phyloP scores from a whole-genome alignment of 2,329 filamentous ascomycete species.

The Aureobasidium sp. region DNA sequence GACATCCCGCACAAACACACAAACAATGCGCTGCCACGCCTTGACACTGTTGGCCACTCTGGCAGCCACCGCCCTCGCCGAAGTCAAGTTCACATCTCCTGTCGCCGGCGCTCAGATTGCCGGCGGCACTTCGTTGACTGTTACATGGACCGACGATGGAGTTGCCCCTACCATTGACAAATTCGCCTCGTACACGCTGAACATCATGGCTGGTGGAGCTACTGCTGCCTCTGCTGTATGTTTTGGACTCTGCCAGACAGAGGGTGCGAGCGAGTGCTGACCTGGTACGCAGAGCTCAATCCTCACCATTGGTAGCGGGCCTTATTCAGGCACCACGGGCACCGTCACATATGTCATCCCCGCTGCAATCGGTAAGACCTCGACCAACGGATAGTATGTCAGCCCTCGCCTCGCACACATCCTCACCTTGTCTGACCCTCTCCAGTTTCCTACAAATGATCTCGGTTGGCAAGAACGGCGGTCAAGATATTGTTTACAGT shows the following conservation, averaged over 20 bases:
- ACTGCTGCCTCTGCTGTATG: conserved; percentile 41
- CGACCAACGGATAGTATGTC: conserved; percentile 13
- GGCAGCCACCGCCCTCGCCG: conserved; percentile 36
- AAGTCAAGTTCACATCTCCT: conserved; percentile 49
- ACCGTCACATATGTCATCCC: background rate
- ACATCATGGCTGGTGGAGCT: conserved; percentile 56
- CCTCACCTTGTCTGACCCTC: background rate
- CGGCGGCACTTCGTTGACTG: conserved; percentile 44
- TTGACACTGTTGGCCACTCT: conserved; percentile 8
- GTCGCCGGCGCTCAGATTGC: conserved; percentile 44
- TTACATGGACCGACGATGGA: conserved; percentile 53
- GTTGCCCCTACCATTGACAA: conserved; percentile 43
- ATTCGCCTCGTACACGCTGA: conserved; percentile 50
- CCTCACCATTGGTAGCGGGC: background rate
- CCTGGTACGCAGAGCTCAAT: background rate
- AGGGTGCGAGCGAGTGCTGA: background rate
- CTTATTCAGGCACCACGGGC: background rate
- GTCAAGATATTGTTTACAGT: conserved; percentile 53
- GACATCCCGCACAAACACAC: background rate
- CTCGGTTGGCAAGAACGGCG: conserved; percentile 48
- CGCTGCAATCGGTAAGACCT: background rate
- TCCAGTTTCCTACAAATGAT: conserved; percentile 54
- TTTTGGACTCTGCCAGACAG: background rate
- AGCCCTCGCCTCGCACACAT: conserved; percentile 26
- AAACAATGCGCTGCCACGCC: conserved; percentile 7